Evolutionary conservation across 2,329 filamentous ascomycete genomes (phyloP).

Genomic region (Dactylella cylindrospora): DNA sequence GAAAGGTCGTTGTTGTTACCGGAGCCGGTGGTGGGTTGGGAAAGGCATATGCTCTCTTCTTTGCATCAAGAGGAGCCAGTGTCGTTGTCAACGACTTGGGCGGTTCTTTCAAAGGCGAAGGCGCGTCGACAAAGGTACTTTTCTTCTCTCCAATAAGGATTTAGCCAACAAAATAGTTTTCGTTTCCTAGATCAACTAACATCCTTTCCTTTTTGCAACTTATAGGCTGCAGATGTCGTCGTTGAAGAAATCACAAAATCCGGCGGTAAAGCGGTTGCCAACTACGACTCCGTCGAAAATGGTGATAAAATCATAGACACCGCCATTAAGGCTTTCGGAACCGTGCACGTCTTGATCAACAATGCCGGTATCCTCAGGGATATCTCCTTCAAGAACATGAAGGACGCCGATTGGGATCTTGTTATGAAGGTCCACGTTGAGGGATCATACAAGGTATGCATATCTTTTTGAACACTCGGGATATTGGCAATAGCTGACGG

Average conservation of each 20-base stretch:
- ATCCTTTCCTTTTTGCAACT: not conserved
- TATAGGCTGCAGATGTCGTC: conserved; percentile 75
- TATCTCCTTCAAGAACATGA: conserved; percentile 98
- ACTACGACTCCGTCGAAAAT: conserved; percentile 92
- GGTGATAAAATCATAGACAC: conserved; percentile 93
- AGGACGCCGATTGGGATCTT: conserved; percentile 93
- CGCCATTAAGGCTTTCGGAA: conserved; percentile 76
- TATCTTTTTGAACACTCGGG: not conserved
- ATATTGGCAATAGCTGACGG: conserved; percentile 43
- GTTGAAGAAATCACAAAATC: conserved; percentile 80
- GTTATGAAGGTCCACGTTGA: conserved; percentile 90
- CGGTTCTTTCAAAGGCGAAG: conserved; percentile 89
- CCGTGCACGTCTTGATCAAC: conserved; percentile 94
- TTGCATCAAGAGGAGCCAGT: conserved; percentile 85
- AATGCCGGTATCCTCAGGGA: conserved; percentile 95
- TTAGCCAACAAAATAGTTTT: not conserved
- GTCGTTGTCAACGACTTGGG: conserved; percentile 97
- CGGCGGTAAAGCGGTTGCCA: conserved; percentile 93
- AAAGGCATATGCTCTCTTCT: conserved; percentile 83
- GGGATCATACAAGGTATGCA: conserved; percentile 77
- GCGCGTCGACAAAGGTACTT: conserved; percentile 76
- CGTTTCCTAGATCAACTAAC: conserved; percentile 6
- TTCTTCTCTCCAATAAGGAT: not conserved
- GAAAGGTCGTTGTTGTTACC: conserved; percentile 85
- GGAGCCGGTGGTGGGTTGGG: conserved; percentile 81